A percentile compares a stretch with the other conserved stretches of the same genome.
These are phyloP conservation scores for Xylaria sp. DNA, from an alignment of 2,329 filamentous ascomycete species.

Conservation along the genomic window DNA sequence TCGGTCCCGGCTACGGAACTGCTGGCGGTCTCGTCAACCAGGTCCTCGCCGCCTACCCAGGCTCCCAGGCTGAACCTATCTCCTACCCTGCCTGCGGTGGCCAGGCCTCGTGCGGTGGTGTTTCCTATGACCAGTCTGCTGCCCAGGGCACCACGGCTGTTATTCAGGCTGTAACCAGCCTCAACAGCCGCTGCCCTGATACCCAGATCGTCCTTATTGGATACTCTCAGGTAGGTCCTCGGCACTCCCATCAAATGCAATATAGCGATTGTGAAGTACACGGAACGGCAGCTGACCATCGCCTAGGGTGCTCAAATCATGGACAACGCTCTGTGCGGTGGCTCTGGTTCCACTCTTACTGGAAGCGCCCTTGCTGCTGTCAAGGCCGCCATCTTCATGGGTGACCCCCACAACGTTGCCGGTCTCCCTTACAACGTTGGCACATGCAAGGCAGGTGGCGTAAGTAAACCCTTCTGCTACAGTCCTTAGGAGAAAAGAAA, in stretches of 20 bases:
- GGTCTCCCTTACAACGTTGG: conserved; percentile 57
- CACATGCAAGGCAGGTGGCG: conserved; percentile 53
- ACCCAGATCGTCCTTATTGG: conserved; percentile 57
- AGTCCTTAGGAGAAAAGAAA: too few relatives aligned
- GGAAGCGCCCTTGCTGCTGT: conserved; percentile 45
- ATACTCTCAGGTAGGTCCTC: conserved; percentile 46
- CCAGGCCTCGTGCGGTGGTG: conserved; percentile 48
- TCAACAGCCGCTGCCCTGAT: conserved; percentile 49
- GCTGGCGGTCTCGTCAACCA: conserved; percentile 19
- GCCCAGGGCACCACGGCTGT: conserved; percentile 51
- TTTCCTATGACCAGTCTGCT: conserved; percentile 52
- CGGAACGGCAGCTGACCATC: background rate
- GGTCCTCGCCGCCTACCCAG: conserved; percentile 28
- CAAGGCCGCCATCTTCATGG: conserved; percentile 59
- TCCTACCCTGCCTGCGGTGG: conserved; percentile 55
- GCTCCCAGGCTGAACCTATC: conserved; percentile 43
- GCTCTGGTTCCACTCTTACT: conserved; percentile 42
- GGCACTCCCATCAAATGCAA: background rate
- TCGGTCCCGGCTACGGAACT: conserved; percentile 14
- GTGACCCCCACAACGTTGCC: conserved; percentile 50
- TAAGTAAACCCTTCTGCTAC: conserved; percentile 36
- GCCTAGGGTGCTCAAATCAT: conserved; percentile 56
- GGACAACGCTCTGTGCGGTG: conserved; percentile 57
- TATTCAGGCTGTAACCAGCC: conserved; percentile 50
- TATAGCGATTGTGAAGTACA: background rate